Evolutionary conservation across 495 filamentous ascomycete genomes (phyloP).

Genomic region (Poronia punctata): DNA sequence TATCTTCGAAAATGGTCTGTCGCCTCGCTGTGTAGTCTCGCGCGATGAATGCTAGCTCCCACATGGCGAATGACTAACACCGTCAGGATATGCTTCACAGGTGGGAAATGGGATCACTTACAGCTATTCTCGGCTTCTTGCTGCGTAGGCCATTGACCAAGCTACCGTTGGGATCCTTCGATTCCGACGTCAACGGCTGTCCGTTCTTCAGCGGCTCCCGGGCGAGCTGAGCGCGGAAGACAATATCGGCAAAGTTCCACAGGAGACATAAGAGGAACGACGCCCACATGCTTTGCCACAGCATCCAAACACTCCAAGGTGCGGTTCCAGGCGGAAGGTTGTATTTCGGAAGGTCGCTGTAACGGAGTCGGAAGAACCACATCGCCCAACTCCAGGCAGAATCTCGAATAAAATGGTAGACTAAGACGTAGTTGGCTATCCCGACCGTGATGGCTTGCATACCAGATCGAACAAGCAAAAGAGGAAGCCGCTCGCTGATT

Average conservation of each 20-base stretch:
- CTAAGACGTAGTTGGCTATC: slow-evolving; percentile 42
- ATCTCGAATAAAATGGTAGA: slow-evolving; percentile 61
- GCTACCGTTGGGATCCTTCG: slow-evolving; percentile 87
- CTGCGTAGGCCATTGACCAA: slow-evolving; percentile 75
- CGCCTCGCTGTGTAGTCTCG: slow-evolving; percentile 64
- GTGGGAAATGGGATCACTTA: slow-evolving; percentile 1
- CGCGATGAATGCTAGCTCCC: slow-evolving; percentile 79
- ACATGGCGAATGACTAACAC: slow-evolving; percentile 73
- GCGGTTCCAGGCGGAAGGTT: slow-evolving; percentile 52
- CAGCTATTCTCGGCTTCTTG: slow-evolving; percentile 54
- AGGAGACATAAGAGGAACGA: slow-evolving; percentile 59
- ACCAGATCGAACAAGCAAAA: slow-evolving; percentile 14
- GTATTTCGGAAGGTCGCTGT: slow-evolving; percentile 58
- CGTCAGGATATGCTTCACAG: too few relatives aligned
- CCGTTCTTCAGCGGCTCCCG: slow-evolving; percentile 75
- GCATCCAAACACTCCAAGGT: slow-evolving; percentile 49
- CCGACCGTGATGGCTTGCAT: slow-evolving; percentile 35
- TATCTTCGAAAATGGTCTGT: slow-evolving; percentile 78
- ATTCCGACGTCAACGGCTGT: slow-evolving; percentile 74
- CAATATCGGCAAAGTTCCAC: slow-evolving; percentile 67
- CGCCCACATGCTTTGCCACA: slow-evolving; percentile 55
- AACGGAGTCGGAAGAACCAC: slow-evolving; percentile 62
- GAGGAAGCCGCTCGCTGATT: slow-evolving; percentile 12
- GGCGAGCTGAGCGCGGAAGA: slow-evolving; percentile 71
- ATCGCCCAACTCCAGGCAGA: slow-evolving; percentile 61